Base-by-base conservation (phyloP, 768 basidiomycete species). In the Lentinula raphanica region DNA sequence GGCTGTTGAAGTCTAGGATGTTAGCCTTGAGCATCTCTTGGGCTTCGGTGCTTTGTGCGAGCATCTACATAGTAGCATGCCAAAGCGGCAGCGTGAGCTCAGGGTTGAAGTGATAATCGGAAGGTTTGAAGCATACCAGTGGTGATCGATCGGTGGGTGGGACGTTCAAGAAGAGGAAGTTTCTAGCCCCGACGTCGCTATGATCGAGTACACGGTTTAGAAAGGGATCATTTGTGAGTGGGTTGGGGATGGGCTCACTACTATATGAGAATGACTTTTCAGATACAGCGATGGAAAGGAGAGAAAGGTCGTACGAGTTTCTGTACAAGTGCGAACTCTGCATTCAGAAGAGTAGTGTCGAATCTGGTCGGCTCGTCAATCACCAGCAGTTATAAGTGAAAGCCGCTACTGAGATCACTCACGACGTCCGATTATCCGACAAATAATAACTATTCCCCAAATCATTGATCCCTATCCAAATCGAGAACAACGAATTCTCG, bases 391-490 rank as follows among this genome's bases (percentile, higher is more conserved):
- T 1, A 8, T 9, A n/a, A n/a, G n/a, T n/a, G n/a, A n/a, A n/a
- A n/a, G n/a, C n/a, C n/a, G n/a, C n/a, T n/a, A n/a, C n/a, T 27
- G 23, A 27, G 9, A 32, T 32, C 23, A 69, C 82, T 55, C 63
- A 84, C 82, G 79, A 79, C 50, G 62, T 68, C 23, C 81, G 75
- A 62, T 80, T 74, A 0, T 82, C 84, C 28, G 70, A 60, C 53
- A 68, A 19, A 50, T 74, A 78, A 58, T 74, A 84, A 51, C 79
- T 82, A 62, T 81, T 81, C 28, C 80, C 83, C 31, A 88, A 77
- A 63, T 88, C 87, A 63, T 88, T 88, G 62, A 88, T 83, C 1
- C 87, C 87, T 58, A 89, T 86, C 77, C 79, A 88, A n/a, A 87
- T 68, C 0, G 81, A 81, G 68, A 89, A 88, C 48, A 88, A 63